Evolutionary conservation across 768 basidiomycete species (phyloP), one percentile per base, ranked within the genome.

Genomic region (Termitomyces sp.): DNA sequence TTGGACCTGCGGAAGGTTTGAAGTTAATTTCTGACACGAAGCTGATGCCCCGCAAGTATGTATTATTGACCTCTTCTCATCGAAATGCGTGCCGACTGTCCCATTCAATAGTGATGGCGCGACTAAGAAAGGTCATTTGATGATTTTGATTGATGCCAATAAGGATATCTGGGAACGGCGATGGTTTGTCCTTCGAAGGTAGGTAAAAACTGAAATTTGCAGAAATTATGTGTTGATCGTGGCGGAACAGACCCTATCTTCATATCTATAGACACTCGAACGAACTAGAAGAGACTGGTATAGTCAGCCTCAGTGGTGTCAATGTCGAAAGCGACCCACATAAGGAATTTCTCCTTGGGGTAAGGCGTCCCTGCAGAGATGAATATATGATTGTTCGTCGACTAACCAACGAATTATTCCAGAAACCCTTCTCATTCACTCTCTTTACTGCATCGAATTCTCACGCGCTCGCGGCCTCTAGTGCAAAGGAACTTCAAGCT

Each of bases 401-500:
- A 58, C 41, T 49, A 20, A 62, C 51, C 45, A 33, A 57, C 49
- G 39, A 52, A 33, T 39, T 2, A 54, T 33, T 37, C 5, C 45
- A 95, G 94, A 91, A 88, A 80, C 85, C 80, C 36, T 88, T 86
- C 71, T 89, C 88, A 15, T 95, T 97, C 73, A 94, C 92, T 13
- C 81, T 97, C 34, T 96, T 95, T 73, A 95, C 95, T 2, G 80
- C 91, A 13, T 91, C 91, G 8, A 96, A 97, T 71, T 95, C 94
- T 27, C 89, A 95, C 74, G 92, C 91, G 39, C 80, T 97, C 11
- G 88, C 91, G 9, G 93, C 94, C 36, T 83, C 88, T 3, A 91
- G 79, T 66, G 73, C 78, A 58, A 95, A 91, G 75, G 95, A 97
- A 67, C 78, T 93, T 59, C 85, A 85, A 59, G 82, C 86, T 68